phyloP scores from a whole-genome alignment of 768 basidiomycete species.

The Mycena rosella region DNA sequence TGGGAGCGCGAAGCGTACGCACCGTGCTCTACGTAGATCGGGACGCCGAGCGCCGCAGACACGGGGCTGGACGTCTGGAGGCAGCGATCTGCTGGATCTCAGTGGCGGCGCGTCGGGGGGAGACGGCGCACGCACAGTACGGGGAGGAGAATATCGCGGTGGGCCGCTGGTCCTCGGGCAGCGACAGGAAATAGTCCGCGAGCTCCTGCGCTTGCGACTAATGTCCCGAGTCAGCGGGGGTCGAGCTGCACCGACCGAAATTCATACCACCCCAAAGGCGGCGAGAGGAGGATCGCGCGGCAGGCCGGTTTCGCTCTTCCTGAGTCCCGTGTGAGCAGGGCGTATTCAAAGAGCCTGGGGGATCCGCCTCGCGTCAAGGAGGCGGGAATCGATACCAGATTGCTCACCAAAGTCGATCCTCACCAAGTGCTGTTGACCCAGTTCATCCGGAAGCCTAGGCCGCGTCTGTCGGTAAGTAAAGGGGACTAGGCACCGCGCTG shows the following conservation, averaged over 20 bases:
- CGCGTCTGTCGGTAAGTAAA: constrained; percentile 15
- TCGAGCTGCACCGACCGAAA: constrained; percentile 4
- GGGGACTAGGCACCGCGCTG: neutral
- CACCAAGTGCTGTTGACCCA: constrained; percentile 79
- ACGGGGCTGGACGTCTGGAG: constrained; percentile 82
- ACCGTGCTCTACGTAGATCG: constrained; percentile 88
- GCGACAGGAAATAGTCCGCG: constrained; percentile 69
- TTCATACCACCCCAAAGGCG: constrained; percentile 72
- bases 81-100: constrained; percentile 75
- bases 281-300: constrained; percentile 82
- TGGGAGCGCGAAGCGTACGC: constrained; percentile 24
- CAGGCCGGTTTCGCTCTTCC: constrained; percentile 75
- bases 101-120: neutral
- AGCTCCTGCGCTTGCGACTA: constrained; percentile 83
- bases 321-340: constrained; percentile 39
- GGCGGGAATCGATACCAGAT: neutral
- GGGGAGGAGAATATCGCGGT: constrained; percentile 89
- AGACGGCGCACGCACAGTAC: constrained; percentile 66
- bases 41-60: constrained; percentile 70
- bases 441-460: constrained; percentile 78
- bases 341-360: constrained; percentile 32
- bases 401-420: constrained; percentile 37
- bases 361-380: neutral
- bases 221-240: constrained; percentile 3
- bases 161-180: constrained; percentile 76